Evolutionary conservation across 2,329 filamentous ascomycete species (phyloP), one percentile per base, ranked within the genome.

Genomic region (Ceratocystis destructans): DNA sequence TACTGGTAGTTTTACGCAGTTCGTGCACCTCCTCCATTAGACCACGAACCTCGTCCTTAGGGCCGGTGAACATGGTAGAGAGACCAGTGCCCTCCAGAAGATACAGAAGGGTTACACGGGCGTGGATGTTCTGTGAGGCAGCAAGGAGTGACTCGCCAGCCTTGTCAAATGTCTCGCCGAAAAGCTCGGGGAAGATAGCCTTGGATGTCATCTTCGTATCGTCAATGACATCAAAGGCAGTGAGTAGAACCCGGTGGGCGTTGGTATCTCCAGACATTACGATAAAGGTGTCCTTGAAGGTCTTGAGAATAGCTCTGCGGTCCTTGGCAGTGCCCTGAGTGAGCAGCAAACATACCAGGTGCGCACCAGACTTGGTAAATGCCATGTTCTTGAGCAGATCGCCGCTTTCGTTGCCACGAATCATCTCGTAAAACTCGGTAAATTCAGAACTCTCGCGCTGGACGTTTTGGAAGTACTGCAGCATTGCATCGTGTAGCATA

Each of bases 401-500:
- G 61, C 90, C 91, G 67, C 88, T 87, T 73, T 96, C 90, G 70
- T 99, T 93, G 50, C 89, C 89, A 78, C 95, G 96, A 72, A 99
- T 80, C 70, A 95, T 82, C 75, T 97, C 92, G 67, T 95, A 78
- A 73, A 96, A 96, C 71, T 96, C 91, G 41, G 81, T 88, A 53
- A 90, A 86, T 74, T 97, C 93, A 67, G 89, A 85, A 57, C 86
- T 89, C 2, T 88, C 91, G 3, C 83, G 79, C 70, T 88, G 87
- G 61, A 87, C 85, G 72, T 88, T 93, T 64, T 90, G 78, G 77
- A 93, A 96, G 76, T 96, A 99, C 74, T 99, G 93, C 68, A 96
- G 80, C 92, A 99, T 96, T 62, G 94, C 94, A 72, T 97, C 94
- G 76, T 99, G 95, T 22, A 99, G 83, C 83, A 99, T 95, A 1